Evolutionary conservation across 2,329 filamentous ascomycete genomes (phyloP), one percentile per base, ranked within the genome.

Genomic region (Macroventuria anomochaeta): DNA sequence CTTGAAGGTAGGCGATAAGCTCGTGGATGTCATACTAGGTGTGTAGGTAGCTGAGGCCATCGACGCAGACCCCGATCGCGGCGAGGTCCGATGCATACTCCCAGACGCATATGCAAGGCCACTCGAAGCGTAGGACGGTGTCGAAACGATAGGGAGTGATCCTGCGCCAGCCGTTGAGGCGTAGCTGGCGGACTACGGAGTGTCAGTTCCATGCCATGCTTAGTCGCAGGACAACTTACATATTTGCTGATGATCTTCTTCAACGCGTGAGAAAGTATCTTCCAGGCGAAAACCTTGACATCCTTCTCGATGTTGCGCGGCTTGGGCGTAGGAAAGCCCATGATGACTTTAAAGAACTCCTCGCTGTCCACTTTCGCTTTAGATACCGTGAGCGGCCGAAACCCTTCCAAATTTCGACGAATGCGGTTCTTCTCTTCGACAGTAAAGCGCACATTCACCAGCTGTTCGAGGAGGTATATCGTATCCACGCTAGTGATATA

Each of bases 211-310:
- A 53, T 67, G 61, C 59, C 66, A 62, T 63, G 62, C 49, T 34
- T 38, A 25, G 40, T 43, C 2, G 36, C 41, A 43, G 26, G 33
- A 13, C 23, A 46, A 83, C 85, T 77, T 78, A 86, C 85, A 76
- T 97, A 99, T 88, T 99, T 99, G 68, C 91, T 88, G 72, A 99
- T 96, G 69, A 99, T 97, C 81, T 99, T 99, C 83, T 96, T 96
- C 62, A 99, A 82, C 0, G 95, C 93, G 55, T 87, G 84, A 41
- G 85, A 85, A 37, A 99, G 82, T 55, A 95, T 91, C 75, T 92
- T 95, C 95, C 95, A 99, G 4, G 92, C 89, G 70, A 97, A 99
- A 11, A 97, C 95, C 78, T 99, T 99, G 71, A 99, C 93, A 69
- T 97, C 93, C 79, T 99, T 99, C 80, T 97, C 95, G 61, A 99